phyloP scores from a whole-genome alignment of 2,329 filamentous ascomycete genomes.

The Berkeleyomyces basicola region DNA sequence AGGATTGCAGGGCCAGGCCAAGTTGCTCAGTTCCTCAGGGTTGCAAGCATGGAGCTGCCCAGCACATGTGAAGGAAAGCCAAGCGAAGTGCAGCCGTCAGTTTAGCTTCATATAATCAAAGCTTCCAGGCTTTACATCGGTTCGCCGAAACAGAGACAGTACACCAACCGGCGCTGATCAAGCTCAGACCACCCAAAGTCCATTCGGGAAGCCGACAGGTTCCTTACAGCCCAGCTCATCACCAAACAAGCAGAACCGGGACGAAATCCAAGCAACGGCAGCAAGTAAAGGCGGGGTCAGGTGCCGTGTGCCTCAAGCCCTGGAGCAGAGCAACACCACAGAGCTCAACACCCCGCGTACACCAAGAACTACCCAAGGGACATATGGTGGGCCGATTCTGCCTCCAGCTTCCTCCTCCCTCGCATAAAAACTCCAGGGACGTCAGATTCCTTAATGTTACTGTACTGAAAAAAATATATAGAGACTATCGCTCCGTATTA shows the following conservation, averaged over 20 bases:
- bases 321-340: too few relatives aligned
- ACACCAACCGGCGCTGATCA: neutral
- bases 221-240: slow-evolving; percentile 2
- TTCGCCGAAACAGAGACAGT: neutral
- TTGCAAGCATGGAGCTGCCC: neutral
- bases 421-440: slow-evolving; percentile 9
- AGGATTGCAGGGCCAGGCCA: neutral
- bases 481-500: slow-evolving; percentile 5
- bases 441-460: slow-evolving; percentile 2
- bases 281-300: slow-evolving; percentile 2
- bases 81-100: too few relatives aligned
- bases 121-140: neutral
- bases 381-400: slow-evolving; percentile 12
- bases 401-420: slow-evolving; percentile 7
- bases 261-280: neutral
- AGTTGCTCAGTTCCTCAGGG: neutral
- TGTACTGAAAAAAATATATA: slow-evolving; percentile 3
- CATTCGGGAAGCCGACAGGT: slow-evolving; percentile 1
- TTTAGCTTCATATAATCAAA: neutral
- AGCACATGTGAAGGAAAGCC: neutral
- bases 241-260: slow-evolving; percentile 1
- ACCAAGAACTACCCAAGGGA: slow-evolving; percentile 8
- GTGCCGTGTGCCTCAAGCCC: neutral
- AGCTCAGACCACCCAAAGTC: neutral
- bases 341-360: slow-evolving; percentile 10